Evolutionary conservation across 129 eudicot species (phyloP), one percentile per base, ranked within the genome.

Genomic region (Tanacetum coccineum): DNA sequence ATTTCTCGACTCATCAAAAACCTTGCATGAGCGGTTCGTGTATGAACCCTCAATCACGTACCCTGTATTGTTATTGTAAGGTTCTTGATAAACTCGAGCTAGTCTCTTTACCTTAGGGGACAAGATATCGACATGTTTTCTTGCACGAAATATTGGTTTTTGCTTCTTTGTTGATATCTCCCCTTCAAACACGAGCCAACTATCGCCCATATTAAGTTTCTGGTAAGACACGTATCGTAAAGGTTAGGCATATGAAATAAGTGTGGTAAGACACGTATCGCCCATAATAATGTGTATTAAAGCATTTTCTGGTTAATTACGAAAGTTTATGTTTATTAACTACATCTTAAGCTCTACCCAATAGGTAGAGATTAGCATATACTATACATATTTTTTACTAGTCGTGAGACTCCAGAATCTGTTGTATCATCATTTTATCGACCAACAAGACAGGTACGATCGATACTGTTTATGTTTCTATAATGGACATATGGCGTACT

Each of bases 11-110:
- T 74, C 81, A 50, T 88, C 95, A 59, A 82, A 70, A 19, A 93
- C 81, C 70, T 84, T 86, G 40, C 98, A 93, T 39, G 91, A 84
- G 65, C 92, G 53, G 53, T 77, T 75, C 62, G 71, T 70, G 30
- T 88, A 93, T 2, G 98, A 93, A 4, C 98, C 98, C 70, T 93
- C 95, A 11, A 93, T 79, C 68, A 65, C 68, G 64, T 84, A 88
- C 13, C 72, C 76, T 39, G 25, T 45, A 13, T 72, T 85, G 56
- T 76, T 73, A 44, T 74, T 74, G 0, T 82, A 79, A 32, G 56
- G 65, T 36, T 48, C 64, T 4, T 11, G 13, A 71, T 82, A 86
- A 19, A 92, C 80, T 64, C 78, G 84, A 0, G 96, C 98, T 39
- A 92, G 70, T 19, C 64, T 88, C 53, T 82, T 84, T 12, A 56